Conservation (phyloP, 495 filamentous ascomycete genomes). For the Aspergillus nanangensis region DNA sequence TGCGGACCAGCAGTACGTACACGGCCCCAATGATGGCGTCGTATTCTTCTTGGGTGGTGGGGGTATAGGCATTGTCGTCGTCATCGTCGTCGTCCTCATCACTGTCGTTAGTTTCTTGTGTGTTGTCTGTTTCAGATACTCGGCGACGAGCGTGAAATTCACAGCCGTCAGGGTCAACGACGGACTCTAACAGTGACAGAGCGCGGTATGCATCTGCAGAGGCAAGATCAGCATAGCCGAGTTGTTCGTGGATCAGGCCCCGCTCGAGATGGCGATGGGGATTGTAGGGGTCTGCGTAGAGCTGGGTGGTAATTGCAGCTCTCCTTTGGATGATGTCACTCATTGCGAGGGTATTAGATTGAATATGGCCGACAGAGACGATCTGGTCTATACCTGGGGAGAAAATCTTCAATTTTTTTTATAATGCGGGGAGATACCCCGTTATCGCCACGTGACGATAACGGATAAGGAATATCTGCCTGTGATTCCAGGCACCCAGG, state of each 20-base stretch:
- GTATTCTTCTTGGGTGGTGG: conserved; percentile 38
- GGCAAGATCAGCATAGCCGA: conserved; percentile 86
- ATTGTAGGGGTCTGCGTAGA: conserved; percentile 64
- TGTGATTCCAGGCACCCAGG: too few species aligned
- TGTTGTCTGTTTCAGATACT: conserved; percentile 5
- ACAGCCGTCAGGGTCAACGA: conserved; percentile 52
- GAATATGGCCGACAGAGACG: too few species aligned
- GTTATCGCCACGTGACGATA: too few species aligned
- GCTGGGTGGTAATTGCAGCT: conserved; percentile 19
- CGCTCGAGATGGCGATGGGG: conserved; percentile 71
- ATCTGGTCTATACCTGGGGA: too few species aligned
- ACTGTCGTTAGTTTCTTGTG: conserved; percentile 5
- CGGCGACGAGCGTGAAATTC: conserved; percentile 38
- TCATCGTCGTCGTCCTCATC: conserved; percentile 28
- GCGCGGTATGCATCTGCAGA: conserved; percentile 88
- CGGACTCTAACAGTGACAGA: conserved; percentile 77
- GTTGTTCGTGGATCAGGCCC: conserved; percentile 61
- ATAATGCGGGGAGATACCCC: too few species aligned
- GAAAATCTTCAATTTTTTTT: too few species aligned
- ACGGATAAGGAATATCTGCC: too few species aligned
- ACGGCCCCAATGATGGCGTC: conserved; percentile 33
- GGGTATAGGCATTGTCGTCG: conserved; percentile 32
- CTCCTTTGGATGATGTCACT: conserved; percentile 17
- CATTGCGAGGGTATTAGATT: not conserved
- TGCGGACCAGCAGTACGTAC: conserved; percentile 45